A percentile compares a stretch with the other conserved stretches of the same genome.
Conservation (phyloP, 1,139 yeast genomes). For the Taphrina populina region DNA sequence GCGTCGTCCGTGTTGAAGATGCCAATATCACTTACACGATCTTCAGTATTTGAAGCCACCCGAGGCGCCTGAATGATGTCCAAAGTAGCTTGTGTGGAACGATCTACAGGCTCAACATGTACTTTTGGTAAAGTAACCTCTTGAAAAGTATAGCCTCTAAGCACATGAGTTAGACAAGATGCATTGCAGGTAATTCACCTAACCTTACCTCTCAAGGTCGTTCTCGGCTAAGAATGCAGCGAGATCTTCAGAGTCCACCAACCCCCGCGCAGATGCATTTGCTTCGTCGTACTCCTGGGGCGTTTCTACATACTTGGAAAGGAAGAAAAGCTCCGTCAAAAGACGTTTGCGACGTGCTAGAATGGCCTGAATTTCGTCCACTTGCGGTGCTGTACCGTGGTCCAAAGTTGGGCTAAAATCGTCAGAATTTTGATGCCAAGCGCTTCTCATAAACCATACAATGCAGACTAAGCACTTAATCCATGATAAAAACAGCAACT, state of each 20-base stretch:
- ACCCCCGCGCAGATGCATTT: slow-evolving; percentile 6
- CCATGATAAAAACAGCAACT: no score
- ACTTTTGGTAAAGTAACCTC: slow-evolving; percentile 37
- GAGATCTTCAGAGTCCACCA: slow-evolving; percentile 24
- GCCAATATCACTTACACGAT: no score
- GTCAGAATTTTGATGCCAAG: not conserved
- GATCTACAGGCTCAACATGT: slow-evolving; percentile 14
- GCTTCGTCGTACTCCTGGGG: slow-evolving; percentile 18
- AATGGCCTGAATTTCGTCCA: slow-evolving; percentile 20
- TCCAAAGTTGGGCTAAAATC: not conserved
- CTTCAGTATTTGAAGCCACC: not conserved
- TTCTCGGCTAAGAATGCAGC: slow-evolving; percentile 24
- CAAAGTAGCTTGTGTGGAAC: slow-evolving; percentile 1
- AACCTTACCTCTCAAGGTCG: slow-evolving; percentile 13
- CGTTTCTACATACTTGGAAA: slow-evolving; percentile 21
- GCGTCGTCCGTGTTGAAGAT: no score
- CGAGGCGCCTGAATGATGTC: not conserved
- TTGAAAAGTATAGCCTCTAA: slow-evolving; percentile 37
- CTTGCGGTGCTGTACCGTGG: not conserved
- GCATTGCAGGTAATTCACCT: not conserved
- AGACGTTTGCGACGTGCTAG: slow-evolving; percentile 29
- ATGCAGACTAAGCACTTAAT: not conserved
- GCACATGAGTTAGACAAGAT: not conserved
- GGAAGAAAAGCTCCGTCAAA: slow-evolving; percentile 30
- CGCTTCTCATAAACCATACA: no score